These are phyloP conservation scores for Aspergillus caelatus DNA, from an alignment of 2,329 filamentous ascomycete species.

Conservation along the genomic window DNA sequence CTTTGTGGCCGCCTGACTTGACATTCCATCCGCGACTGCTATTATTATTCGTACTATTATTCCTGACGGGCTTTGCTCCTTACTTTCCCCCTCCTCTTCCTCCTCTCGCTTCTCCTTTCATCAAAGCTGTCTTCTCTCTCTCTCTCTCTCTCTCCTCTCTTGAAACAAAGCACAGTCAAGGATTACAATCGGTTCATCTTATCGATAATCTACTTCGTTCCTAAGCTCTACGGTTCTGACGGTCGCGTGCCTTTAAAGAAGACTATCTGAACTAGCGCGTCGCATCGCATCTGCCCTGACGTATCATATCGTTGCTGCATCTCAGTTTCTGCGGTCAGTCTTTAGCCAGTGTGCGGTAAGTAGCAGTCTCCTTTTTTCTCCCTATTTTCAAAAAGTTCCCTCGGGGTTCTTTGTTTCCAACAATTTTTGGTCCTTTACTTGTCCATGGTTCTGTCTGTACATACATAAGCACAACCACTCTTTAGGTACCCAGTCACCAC, in stretches of 20 bases:
- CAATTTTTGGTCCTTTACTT: neutral
- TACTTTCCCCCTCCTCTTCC: slow-evolving; percentile 10
- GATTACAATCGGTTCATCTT: neutral
- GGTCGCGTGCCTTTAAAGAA: slow-evolving; percentile 20
- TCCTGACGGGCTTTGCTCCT: slow-evolving; percentile 18
- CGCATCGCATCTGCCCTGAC: slow-evolving; percentile 24
- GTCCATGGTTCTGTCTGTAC: slow-evolving; percentile 9
- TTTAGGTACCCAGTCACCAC: slow-evolving; percentile 3
- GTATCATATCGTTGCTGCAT: slow-evolving; percentile 19
- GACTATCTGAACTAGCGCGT: slow-evolving; percentile 22
- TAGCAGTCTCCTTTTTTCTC: neutral
- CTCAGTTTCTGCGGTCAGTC: slow-evolving; percentile 13
- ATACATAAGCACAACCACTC: slow-evolving; percentile 1
- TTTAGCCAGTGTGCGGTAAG: slow-evolving; percentile 18
- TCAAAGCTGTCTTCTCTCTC: slow-evolving; percentile 5
- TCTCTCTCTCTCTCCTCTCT: slow-evolving; percentile 2
- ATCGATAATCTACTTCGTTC: neutral
- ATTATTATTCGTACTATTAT: slow-evolving; percentile 15
- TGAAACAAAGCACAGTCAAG: slow-evolving; percentile 8
- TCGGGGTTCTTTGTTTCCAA: neutral
- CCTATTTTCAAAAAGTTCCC: neutral
- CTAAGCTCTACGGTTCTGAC: slow-evolving; percentile 8
- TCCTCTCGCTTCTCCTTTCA: slow-evolving; percentile 10
- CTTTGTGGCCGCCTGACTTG: slow-evolving; percentile 12
- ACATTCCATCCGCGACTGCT: slow-evolving; percentile 18